Evolutionary conservation across 2,329 filamentous ascomycete genomes (phyloP), one percentile per base, ranked within the genome.

Genomic region (Fusarium nygamai): DNA sequence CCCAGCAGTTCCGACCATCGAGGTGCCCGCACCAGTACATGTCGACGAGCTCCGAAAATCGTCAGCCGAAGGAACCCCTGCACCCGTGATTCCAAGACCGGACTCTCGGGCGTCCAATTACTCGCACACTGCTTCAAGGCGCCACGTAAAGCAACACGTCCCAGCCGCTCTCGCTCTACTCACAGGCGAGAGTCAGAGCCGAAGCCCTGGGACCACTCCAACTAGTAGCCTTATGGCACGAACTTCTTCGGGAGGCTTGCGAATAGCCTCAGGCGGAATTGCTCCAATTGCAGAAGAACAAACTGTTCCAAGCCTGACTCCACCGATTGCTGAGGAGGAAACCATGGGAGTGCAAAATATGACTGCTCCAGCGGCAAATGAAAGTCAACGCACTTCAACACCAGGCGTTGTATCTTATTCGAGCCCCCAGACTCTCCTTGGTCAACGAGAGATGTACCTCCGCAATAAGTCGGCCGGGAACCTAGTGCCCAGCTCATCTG

Each of bases 1-100:
- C 27, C 50, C 57, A 44, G 47, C 27, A 12, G 34, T 51, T 27
- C 58, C 67, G 17, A 50, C 66, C 7, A 50, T 50, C 78, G 92
- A 95, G 77, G 78, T 82, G 9, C 83, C 89, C 24, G 90, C 86
- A 7, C 92, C 92, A 4, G 86, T 94, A 24, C 85, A 92, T 65
- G 81, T 94, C 3, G 84, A 88, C 17, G 90, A 91, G 70, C 85
- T 94, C 38, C 87, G 92, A 73, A 90, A 92, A 80, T 92, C 92
- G 22, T 86, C 90, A 5, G 83, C 86, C 39, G 87, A 84, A 54
- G 88, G 86, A 17, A 80, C 84, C 5, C 86, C 86, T 10, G 64
- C 77, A 20, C 75, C 79, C 13, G 70, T 78, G 16, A 65, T 81
- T 8, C 69, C 67, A 14, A 78, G 80, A 13, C 80, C 82, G 1